These are phyloP conservation scores for Melampsora americana DNA, from an alignment of 1,284 basidiomycete species.

Conservation along the genomic window DNA sequence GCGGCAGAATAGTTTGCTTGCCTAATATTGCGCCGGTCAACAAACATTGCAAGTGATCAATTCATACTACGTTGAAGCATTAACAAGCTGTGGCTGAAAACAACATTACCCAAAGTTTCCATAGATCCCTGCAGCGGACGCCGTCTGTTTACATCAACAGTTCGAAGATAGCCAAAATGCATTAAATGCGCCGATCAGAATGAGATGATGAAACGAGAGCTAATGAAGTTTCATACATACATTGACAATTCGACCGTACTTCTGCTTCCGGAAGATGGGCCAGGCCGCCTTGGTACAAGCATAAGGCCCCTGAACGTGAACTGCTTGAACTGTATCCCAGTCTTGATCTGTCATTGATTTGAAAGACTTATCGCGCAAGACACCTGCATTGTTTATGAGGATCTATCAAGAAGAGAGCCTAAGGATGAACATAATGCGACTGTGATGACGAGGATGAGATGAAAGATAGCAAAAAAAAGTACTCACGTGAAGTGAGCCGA, in stretches of 20 bases:
- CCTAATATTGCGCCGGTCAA: conserved; percentile 67
- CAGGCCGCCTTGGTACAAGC: conserved; percentile 94
- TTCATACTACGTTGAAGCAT: background rate
- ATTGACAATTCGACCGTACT: conserved; percentile 79
- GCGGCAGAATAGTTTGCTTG: conserved; percentile 75
- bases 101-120: conserved; percentile 58
- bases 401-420: conserved; percentile 46
- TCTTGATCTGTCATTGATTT: conserved; percentile 56
- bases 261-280: conserved; percentile 80
- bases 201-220: too few species aligned
- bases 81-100: conserved; percentile 49
- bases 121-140: conserved; percentile 80
- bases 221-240: too few species aligned
- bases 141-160: conserved; percentile 58
- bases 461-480: too few species aligned
- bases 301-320: conserved; percentile 92
- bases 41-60: too few species aligned
- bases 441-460: background rate
- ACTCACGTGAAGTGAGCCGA: conserved; percentile 73
- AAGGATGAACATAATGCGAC: background rate
- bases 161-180: background rate
- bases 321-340: conserved; percentile 72
- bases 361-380: conserved; percentile 58
- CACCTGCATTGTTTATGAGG: conserved; percentile 76
- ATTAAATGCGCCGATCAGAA: too few species aligned